A percentile compares a stretch with the other conserved stretches of the same genome.
Conservation (phyloP, 2,329 filamentous ascomycete species). For the Uncinocarpus reesii region DNA sequence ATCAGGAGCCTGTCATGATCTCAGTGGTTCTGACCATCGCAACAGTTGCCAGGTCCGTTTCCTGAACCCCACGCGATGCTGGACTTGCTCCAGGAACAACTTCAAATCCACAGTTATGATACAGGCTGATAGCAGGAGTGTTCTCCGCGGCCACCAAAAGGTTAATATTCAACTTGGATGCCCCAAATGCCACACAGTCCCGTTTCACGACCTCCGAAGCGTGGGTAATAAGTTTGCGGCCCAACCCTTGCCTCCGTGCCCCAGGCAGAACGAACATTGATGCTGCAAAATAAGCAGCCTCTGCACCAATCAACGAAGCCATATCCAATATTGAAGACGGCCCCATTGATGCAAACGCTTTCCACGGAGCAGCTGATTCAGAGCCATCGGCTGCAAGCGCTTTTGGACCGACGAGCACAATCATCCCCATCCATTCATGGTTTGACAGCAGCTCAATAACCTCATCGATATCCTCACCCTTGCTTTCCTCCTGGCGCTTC, state of each 20-base stretch:
- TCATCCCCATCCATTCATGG: slow-evolving; percentile 25
- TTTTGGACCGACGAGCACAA: slow-evolving; percentile 23
- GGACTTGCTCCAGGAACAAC: slow-evolving; percentile 3
- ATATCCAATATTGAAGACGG: neutral
- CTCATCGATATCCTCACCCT: neutral
- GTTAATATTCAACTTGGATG: slow-evolving; percentile 16
- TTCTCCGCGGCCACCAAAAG: slow-evolving; percentile 18
- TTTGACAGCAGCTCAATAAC: slow-evolving; percentile 13
- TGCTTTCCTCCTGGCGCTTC: neutral
- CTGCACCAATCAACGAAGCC: slow-evolving; percentile 11
- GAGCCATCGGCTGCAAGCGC: slow-evolving; percentile 11
- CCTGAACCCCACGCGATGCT: neutral
- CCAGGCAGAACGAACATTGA: slow-evolving; percentile 24
- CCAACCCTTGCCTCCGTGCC: slow-evolving; percentile 19
- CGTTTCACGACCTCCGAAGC: slow-evolving; percentile 11
- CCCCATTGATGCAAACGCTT: slow-evolving; percentile 8
- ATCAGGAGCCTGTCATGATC: no score
- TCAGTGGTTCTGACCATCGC: slow-evolving; percentile 10
- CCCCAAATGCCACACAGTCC: slow-evolving; percentile 13
- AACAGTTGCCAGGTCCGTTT: neutral
- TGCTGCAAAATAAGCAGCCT: slow-evolving; percentile 21
- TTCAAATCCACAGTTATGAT: slow-evolving; percentile 21
- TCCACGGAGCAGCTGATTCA: slow-evolving; percentile 11
- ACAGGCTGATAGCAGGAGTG: slow-evolving; percentile 17
- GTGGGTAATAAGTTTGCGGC: slow-evolving; percentile 18